phyloP scores from a whole-genome alignment of 2,329 filamentous ascomycete species.

The Colletotrichum tabaci region DNA sequence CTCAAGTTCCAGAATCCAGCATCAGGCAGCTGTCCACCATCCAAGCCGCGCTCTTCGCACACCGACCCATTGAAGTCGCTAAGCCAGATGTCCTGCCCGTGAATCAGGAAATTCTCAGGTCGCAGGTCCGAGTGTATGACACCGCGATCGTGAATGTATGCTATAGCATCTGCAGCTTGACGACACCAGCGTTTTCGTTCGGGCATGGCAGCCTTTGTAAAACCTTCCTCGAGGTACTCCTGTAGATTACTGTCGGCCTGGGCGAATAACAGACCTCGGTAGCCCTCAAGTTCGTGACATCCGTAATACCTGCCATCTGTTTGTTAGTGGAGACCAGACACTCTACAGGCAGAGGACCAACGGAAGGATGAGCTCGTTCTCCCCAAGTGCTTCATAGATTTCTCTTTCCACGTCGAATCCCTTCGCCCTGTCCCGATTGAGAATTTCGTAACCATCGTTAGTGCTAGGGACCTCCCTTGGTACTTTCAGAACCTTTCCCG shows the following conservation, averaged over 20 bases:
- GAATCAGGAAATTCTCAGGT: too few species aligned
- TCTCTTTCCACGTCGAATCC: neutral
- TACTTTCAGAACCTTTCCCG: neutral
- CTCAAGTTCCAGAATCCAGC: slow-evolving; percentile 19
- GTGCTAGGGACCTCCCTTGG: neutral
- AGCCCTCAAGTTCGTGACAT: neutral
- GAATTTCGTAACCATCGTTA: neutral
- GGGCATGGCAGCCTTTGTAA: too few species aligned
- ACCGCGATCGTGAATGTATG: too few species aligned
- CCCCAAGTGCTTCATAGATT: neutral
- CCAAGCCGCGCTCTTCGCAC: too few species aligned
- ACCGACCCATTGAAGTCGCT: too few species aligned
- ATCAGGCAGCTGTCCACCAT: neutral
- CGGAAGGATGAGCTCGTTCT: neutral
- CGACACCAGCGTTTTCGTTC: too few species aligned
- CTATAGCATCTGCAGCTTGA: too few species aligned
- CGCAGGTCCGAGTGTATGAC: too few species aligned
- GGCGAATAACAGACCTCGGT: neutral
- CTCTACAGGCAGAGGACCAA: neutral
- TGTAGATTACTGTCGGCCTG: neutral
- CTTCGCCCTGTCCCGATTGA: neutral
- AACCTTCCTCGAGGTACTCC: too few species aligned
- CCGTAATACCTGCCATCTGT: neutral
- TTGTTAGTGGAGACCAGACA: neutral
- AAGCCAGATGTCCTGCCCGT: too few species aligned